phyloP scores from a whole-genome alignment of 2,329 filamentous ascomycete species.

The Endothia cerciana region DNA sequence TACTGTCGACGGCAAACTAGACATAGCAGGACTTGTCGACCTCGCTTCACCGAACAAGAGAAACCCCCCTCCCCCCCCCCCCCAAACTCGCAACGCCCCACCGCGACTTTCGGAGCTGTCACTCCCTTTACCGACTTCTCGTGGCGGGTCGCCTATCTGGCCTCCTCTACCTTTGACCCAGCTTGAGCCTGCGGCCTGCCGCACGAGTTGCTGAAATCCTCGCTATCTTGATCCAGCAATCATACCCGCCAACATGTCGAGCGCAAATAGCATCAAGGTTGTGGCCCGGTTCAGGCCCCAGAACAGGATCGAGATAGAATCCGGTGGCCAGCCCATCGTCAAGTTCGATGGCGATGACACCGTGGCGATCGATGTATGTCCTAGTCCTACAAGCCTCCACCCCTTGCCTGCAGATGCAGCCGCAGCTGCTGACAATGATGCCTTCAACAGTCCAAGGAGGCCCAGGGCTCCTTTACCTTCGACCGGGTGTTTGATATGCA shows the following conservation, averaged over 20 bases:
- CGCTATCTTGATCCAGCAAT: slow-evolving; percentile 33
- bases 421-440: slow-evolving; percentile 6
- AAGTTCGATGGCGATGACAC: slow-evolving; percentile 87
- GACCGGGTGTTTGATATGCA: slow-evolving; percentile 96
- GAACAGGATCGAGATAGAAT: slow-evolving; percentile 90
- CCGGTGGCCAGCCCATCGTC: slow-evolving; percentile 90
- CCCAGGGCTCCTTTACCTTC: slow-evolving; percentile 87
- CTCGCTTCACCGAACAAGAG: slow-evolving; percentile 1
- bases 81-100: slow-evolving; percentile 15
- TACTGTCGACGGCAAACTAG: background rate
- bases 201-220: slow-evolving; percentile 34
- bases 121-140: slow-evolving; percentile 24
- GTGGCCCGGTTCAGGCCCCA: slow-evolving; percentile 97
- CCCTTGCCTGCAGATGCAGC: background rate
- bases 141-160: slow-evolving; percentile 27
- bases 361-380: slow-evolving; percentile 78
- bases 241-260: slow-evolving; percentile 53
- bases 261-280: slow-evolving; percentile 76
- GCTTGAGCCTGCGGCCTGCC: slow-evolving; percentile 21
- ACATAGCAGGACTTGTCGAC: slow-evolving; percentile 19
- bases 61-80: too few species aligned
- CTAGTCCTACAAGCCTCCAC: background rate
- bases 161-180: slow-evolving; percentile 19
- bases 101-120: slow-evolving; percentile 16
- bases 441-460: slow-evolving; percentile 72